phyloP scores from a whole-genome alignment of 169 alveolate genomes.

The Perkinsus marinus region DNA sequence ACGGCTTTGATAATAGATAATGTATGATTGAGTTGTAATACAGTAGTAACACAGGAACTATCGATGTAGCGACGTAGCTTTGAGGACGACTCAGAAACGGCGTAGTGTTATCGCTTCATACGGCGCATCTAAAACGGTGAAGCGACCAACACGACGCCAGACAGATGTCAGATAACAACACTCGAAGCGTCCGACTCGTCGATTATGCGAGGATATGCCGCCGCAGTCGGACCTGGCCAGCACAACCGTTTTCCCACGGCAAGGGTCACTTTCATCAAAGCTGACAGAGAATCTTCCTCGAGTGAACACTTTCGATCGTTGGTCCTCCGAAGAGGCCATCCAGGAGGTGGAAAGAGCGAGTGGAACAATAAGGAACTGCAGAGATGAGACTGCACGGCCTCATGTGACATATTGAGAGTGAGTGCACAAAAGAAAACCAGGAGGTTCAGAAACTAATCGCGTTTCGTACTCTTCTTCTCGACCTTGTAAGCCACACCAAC shows the following conservation, averaged over 20 bases:
- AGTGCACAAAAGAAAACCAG: not conserved
- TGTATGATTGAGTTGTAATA: not conserved
- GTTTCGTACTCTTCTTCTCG: not conserved
- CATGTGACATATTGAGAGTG: no score
- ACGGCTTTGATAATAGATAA: not conserved
- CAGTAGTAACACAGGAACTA: no score
- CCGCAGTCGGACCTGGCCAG: not conserved
- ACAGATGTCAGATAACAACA: not conserved
- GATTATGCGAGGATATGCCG: not conserved
- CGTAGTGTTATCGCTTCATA: not conserved
- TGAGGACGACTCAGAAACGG: not conserved
- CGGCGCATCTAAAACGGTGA: not conserved
- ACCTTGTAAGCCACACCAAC: not conserved
- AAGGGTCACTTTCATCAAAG: not conserved
- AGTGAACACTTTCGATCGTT: not conserved
- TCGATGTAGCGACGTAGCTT: no score
- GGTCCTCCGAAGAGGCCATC: not conserved
- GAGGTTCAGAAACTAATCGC: not conserved
- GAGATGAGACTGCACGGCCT: no score
- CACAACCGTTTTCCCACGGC: not conserved
- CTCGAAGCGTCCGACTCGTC: not conserved
- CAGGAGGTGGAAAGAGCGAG: not conserved
- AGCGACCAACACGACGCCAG: not conserved
- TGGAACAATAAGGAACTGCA: not conserved
- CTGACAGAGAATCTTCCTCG: not conserved